Base-by-base conservation (phyloP, 148 eudicot species). In the Arbutus unedo region DNA sequence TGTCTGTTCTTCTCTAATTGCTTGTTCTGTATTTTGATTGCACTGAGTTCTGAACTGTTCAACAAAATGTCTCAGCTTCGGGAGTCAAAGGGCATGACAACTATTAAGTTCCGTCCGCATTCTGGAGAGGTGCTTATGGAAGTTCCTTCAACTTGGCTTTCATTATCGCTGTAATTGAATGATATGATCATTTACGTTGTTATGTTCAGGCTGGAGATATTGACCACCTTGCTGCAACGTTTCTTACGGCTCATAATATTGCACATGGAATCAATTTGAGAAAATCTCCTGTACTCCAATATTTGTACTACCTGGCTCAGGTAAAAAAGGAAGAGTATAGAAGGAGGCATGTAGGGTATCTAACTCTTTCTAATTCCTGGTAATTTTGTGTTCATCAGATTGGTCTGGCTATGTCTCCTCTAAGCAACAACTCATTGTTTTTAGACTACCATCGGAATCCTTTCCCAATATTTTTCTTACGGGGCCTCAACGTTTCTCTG, bases 351-450 rank as follows among this genome's bases (percentile, higher is more conserved):
- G 49, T 67, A 56, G 68, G 51, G 74, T 60, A 51, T 55, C 47
- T 71, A 43, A 79, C 73, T 49, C 54, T 79, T 31, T 81, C 6
- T 54, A 11, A 67, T 86, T 74, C 19, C 10, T 51, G 8, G 8
- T 81, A 55, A 67, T 53, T 53, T 72, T 68, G 64, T 82, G 79
- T 76, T 86, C 72, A 76, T 79, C 92, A 97, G 99, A 97, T 97
- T 92, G 99, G 99, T 70, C 87, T 97, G 81, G 96, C 97, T 67
- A 97, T 97, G 99, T 97, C 99, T 86, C 99, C 99, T 71, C 90
- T 97, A 85, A 97, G 99, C 91, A 97, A 97, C 95, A 97, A 97
- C 90, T 97, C 99, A 45, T 90, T 97, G 71, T 97, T 97, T 83
- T 83, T 97, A 84, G 99, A 97, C 81, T 97, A 94, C 82, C 98